These are phyloP conservation scores for Hypoxylon sp. DNA, from an alignment of 2,329 filamentous ascomycete genomes.

Conservation along the genomic window DNA sequence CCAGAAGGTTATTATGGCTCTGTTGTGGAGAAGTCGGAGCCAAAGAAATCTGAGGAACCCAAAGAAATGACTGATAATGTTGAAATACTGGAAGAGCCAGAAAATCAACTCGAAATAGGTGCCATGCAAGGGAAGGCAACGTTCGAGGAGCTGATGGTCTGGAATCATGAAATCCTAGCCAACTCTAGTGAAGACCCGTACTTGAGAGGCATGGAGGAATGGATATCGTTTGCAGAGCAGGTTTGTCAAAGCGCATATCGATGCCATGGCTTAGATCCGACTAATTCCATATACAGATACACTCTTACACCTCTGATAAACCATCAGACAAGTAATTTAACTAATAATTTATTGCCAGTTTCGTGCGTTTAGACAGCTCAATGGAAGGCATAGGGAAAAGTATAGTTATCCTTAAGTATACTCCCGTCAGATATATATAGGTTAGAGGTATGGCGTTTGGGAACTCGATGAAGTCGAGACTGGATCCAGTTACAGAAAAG, in stretches of 20 bases:
- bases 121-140: conserved; percentile 72
- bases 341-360: background rate
- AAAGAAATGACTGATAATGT: conserved; percentile 54
- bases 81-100: conserved; percentile 60
- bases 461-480: background rate
- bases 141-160: conserved; percentile 84
- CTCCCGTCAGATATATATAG: background rate
- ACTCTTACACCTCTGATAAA: conserved; percentile 50
- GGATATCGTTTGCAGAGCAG: conserved; percentile 79
- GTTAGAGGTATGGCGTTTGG: conserved; percentile 2
- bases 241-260: conserved; percentile 58
- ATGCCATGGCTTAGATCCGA: background rate
- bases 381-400: background rate
- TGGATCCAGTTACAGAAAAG: background rate
- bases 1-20: conserved; percentile 79
- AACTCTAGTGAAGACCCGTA: conserved; percentile 76
- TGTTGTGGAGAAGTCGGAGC: conserved; percentile 65
- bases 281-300: conserved; percentile 51
- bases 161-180: conserved; percentile 80
- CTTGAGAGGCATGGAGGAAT: conserved; percentile 81
- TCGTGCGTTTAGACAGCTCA: conserved; percentile 4
- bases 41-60: conserved; percentile 48
- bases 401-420: background rate
- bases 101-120: conserved; percentile 63
- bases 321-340: conserved; percentile 19